These are phyloP conservation scores for Breynia disticha DNA, from an alignment of 441 rosid species.

Conservation along the genomic window DNA sequence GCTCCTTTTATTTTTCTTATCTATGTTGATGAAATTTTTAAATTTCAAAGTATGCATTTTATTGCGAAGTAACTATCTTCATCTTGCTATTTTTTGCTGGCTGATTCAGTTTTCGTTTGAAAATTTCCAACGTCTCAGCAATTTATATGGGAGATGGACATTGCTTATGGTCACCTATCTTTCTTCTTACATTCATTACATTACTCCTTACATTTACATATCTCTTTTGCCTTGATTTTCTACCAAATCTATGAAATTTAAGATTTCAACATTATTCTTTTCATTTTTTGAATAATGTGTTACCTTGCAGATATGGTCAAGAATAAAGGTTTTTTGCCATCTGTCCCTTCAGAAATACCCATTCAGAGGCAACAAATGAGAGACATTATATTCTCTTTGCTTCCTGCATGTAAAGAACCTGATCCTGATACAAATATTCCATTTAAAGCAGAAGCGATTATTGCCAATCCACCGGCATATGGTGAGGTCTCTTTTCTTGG, in stretches of 20 bases:
- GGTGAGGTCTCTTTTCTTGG: slow-evolving; percentile 17
- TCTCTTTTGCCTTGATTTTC: neutral
- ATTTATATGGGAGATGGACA: too few species aligned
- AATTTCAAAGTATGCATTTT: too few species aligned
- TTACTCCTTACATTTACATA: too few species aligned
- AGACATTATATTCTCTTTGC: slow-evolving; percentile 33
- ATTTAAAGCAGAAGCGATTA: slow-evolving; percentile 36
- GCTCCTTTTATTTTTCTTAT: too few species aligned
- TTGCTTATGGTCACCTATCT: too few species aligned
- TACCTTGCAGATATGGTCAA: slow-evolving; percentile 38
- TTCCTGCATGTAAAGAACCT: slow-evolving; percentile 31
- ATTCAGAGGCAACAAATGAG: slow-evolving; percentile 35
- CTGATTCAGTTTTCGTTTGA: too few species aligned
- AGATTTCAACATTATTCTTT: neutral
- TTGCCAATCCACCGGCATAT: slow-evolving; percentile 46
- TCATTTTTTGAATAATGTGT: neutral
- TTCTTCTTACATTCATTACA: too few species aligned
- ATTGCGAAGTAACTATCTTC: too few species aligned
- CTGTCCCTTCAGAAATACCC: slow-evolving; percentile 36
- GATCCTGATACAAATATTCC: slow-evolving; percentile 23
- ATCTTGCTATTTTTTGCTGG: too few species aligned
- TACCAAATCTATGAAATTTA: neutral
- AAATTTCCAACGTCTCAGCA: too few species aligned
- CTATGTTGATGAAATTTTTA: too few species aligned
- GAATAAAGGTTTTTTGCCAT: slow-evolving; percentile 48